phyloP scores from a whole-genome alignment of 2,329 filamentous ascomycete genomes.

The Monosporascus sp. region DNA sequence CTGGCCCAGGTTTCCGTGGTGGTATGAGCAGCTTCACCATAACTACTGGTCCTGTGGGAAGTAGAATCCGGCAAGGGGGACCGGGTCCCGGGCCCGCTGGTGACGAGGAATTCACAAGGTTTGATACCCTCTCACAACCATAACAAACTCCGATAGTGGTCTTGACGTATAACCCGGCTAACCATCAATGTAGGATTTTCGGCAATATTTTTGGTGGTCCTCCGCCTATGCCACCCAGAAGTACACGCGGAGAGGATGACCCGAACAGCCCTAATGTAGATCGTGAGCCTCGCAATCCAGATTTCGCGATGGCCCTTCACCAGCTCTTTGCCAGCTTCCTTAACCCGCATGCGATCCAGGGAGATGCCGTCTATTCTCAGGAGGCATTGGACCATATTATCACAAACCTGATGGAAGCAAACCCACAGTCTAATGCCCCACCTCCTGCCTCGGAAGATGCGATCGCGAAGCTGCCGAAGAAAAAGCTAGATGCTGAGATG shows the following conservation, averaged over 20 bases:
- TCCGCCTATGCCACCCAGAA: slow-evolving; percentile 23
- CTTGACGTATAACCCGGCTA: slow-evolving; percentile 17
- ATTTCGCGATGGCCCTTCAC: slow-evolving; percentile 37
- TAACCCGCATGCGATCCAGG: slow-evolving; percentile 49
- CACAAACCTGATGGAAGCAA: slow-evolving; percentile 80
- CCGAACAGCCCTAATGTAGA: slow-evolving; percentile 16
- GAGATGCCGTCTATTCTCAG: slow-evolving; percentile 85
- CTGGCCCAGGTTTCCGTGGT: slow-evolving; percentile 28
- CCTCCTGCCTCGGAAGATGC: slow-evolving; percentile 73
- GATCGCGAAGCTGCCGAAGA: slow-evolving; percentile 68
- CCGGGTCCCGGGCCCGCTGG: slow-evolving; percentile 12
- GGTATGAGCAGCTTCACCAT: slow-evolving; percentile 45
- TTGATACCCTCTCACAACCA: slow-evolving; percentile 21
- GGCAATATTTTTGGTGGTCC: slow-evolving; percentile 37
- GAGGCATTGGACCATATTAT: slow-evolving; percentile 88
- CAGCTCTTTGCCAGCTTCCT: slow-evolving; percentile 49
- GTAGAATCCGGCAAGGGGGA: slow-evolving; percentile 9
- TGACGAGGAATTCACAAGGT: slow-evolving; percentile 45
- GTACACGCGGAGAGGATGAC: slow-evolving; percentile 11
- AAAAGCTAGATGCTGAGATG: slow-evolving; percentile 64
- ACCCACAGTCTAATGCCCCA: slow-evolving; percentile 69
- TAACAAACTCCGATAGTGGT: background rate
- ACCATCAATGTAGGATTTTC: slow-evolving; percentile 38
- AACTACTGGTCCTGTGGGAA: slow-evolving; percentile 32
- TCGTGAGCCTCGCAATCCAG: slow-evolving; percentile 12